Evolutionary conservation across 495 filamentous ascomycete species (phyloP).

Genomic region (Margaritispora aquatica): DNA sequence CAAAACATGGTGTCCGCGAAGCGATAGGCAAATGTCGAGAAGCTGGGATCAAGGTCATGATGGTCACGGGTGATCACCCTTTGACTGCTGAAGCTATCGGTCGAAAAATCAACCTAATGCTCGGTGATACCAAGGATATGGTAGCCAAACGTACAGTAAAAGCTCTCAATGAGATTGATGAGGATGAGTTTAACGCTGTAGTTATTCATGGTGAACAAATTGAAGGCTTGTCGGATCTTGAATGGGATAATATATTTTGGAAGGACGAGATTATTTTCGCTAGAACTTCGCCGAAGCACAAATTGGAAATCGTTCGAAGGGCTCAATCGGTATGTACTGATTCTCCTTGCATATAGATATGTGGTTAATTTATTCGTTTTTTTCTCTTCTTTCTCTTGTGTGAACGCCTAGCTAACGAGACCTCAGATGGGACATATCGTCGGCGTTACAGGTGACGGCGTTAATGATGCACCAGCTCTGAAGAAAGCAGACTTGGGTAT

Average conservation of each 20-base stretch:
- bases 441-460: conserved; percentile 88
- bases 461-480: conserved; percentile 79
- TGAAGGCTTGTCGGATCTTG: conserved; percentile 23
- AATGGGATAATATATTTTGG: conserved; percentile 35
- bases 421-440: conserved; percentile 48
- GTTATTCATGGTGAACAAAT: conserved; percentile 30
- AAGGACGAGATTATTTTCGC: conserved; percentile 54
- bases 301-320: conserved; percentile 63
- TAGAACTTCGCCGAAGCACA: conserved; percentile 64
- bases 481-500: conserved; percentile 81
- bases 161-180: conserved; percentile 11
- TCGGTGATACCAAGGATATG: conserved; percentile 20
- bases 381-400: too few relatives aligned
- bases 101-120: conserved; percentile 29
- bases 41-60: conserved; percentile 41
- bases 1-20: conserved; percentile 27
- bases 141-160: conserved; percentile 12
- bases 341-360: too few relatives aligned
- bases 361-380: too few relatives aligned
- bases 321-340: conserved; percentile 6
- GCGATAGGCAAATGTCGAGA: conserved; percentile 28
- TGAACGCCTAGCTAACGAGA: conserved; percentile 50
- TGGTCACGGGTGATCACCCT: conserved; percentile 36
- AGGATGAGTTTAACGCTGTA: conserved; percentile 19
- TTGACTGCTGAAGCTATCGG: conserved; percentile 34